Base-by-base conservation (phyloP, 176 grass and related monocot species). In the Ampelocalamus luodianensis region DNA sequence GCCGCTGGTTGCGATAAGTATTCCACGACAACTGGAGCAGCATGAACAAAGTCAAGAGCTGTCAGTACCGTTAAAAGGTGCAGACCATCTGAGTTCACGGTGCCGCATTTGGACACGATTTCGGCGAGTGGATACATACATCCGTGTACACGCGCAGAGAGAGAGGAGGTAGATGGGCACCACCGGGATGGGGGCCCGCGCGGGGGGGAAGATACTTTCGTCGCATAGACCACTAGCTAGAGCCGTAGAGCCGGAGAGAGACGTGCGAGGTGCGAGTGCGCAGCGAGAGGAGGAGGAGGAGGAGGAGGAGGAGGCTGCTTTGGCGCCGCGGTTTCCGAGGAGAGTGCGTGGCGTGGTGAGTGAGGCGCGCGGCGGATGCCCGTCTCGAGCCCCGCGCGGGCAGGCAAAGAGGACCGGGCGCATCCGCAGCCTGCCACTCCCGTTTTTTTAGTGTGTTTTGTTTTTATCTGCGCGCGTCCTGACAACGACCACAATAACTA, bases 341-440 rank as follows among this genome's bases (percentile, higher is more conserved):
- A 6, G 40, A 17, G 6, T 24, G 78, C 43, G 22, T 42, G 44
- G 27, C 61, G 62, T 15, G 63, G 48, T n/a, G 64, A 36, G 56
- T 8, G 80, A 32, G 17, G 27, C 49, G 34, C 4, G 63, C 44
- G 44, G 62, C 18, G 63, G 65, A 38, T 34, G 61, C 4, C 62
- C 0, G 13, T 70, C 55, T 90, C 88, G 88, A 90, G 88, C 83
- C 88, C 88, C 83, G 88, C 88, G 88, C 26, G 18, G 40, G 83
- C 83, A 81, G 82, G 15, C 22, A 24, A 32, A 64, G 72, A 80
- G 80, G 80, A 88, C 86, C 86, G 53, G 71, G 1, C 83, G 69
- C 69, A 55, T 74, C 82, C 0, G 8, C 40, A 1, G 13, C 23
- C 78, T 8, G 50, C 29, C 45, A 2, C 6, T 1, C 44, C 29